These are phyloP conservation scores for Cyanidiococcus yangmingshanensis DNA, from an alignment of 23 red algal genomes.

Conservation along the genomic window DNA sequence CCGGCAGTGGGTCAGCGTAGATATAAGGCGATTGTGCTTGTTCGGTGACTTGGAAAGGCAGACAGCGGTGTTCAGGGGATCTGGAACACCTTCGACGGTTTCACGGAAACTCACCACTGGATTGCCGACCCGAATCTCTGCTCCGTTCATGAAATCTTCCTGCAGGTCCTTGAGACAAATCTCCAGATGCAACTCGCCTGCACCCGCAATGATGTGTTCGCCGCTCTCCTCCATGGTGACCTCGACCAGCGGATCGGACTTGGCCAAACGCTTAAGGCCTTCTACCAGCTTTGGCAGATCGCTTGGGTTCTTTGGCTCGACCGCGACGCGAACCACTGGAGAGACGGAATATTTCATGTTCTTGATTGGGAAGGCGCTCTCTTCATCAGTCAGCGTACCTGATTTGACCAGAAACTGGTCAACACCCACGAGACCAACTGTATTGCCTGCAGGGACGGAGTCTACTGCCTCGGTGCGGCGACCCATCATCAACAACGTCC, in stretches of 20 bases:
- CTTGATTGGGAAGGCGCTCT: slow-evolving; percentile 93
- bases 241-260: slow-evolving; percentile 95
- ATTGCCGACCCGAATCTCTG: slow-evolving; percentile 79
- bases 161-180: slow-evolving; percentile 98
- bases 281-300: slow-evolving; percentile 97
- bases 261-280: slow-evolving; percentile 95
- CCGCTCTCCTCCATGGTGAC: slow-evolving; percentile 85
- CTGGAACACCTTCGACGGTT: slow-evolving; percentile 67
- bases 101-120: slow-evolving; percentile 95
- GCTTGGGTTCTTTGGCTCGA: slow-evolving; percentile 95
- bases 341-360: slow-evolving; percentile 99
- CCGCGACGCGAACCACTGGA: slow-evolving; percentile 94
- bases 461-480: slow-evolving; percentile 82
- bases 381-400: slow-evolving; percentile 76
- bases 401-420: slow-evolving; percentile 92
- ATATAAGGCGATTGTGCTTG: slow-evolving; percentile 99
- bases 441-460: slow-evolving; percentile 94
- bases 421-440: slow-evolving; percentile 88
- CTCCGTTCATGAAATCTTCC: slow-evolving; percentile 99
- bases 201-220: slow-evolving; percentile 97
- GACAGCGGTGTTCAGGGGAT: slow-evolving; percentile 56
- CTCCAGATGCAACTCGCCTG: slow-evolving; percentile 91
- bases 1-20: slow-evolving; percentile 84
- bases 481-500: slow-evolving; percentile 98
- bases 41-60: slow-evolving; percentile 96